Percentiles rank a stretch among this genome's conserved stretches.
These are phyloP conservation scores for Trichoderma sp. DNA, from an alignment of 2,329 filamentous ascomycete species.

Conservation along the genomic window DNA sequence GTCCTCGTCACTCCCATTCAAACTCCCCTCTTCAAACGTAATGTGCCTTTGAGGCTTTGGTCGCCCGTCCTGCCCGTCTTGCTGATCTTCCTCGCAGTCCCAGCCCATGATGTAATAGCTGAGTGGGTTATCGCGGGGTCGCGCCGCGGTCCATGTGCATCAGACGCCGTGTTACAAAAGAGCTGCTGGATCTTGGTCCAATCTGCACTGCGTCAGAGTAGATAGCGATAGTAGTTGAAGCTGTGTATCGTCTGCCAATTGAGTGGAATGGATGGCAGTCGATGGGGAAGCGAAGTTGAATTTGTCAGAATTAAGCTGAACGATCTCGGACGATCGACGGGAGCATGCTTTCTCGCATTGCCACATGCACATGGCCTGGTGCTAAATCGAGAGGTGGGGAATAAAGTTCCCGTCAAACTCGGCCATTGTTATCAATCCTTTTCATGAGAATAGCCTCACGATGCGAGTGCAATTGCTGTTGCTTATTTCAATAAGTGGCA, in stretches of 20 bases:
- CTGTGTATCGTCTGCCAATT: neutral
- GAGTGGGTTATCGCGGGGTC: constrained; percentile 8
- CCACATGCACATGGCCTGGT: neutral
- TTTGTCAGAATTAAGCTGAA: neutral
- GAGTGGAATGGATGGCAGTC: neutral
- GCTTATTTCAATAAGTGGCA: neutral
- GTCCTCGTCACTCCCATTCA: constrained; percentile 55
- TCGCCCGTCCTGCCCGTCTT: neutral
- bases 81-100: constrained; percentile 17
- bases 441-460: neutral
- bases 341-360: neutral
- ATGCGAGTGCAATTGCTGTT: neutral
- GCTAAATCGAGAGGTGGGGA: constrained; percentile 4
- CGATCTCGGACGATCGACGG: neutral
- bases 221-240: neutral
- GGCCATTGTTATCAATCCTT: neutral
- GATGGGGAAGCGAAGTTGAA: neutral
- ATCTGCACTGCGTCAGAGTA: neutral
- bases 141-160: neutral
- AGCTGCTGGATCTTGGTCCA: neutral
- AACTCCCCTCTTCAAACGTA: constrained; percentile 37
- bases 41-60: constrained; percentile 4
- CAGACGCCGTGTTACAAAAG: neutral
- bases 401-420: neutral
- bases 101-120: constrained; percentile 23